Evolutionary conservation across 2,329 filamentous ascomycete species (phyloP), one percentile per base, ranked within the genome.

Genomic region (Fusarium falciforme): DNA sequence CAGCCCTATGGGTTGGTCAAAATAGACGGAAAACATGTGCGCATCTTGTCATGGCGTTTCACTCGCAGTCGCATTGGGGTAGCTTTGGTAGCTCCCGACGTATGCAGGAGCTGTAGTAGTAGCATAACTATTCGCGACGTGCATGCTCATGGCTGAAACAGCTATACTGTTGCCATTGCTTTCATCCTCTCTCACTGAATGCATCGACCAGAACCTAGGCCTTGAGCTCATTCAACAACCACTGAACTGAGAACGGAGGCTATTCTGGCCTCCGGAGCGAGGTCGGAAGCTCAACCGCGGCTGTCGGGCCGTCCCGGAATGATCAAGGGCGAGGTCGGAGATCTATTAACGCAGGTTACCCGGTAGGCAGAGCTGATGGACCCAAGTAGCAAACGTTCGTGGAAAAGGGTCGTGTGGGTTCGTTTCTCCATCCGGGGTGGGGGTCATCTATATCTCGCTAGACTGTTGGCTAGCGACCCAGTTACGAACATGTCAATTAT

Each of bases 21-120:
- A 74, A 76, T 76, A 77, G 72, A 77, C 60, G 61, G 33, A 64
- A 69, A 68, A 65, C 57, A 60, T 64, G 60, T 42, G 60, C 58
- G 60, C 49, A 61, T 62, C 40, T 58, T 38, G 61, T 58, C 4
- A 47, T 17, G 27, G 20, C 12, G 16, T 7, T 35, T 17, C 10
- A 61, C 42, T n/a, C 9, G 25, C 16, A 6, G 44, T 7, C 3
- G 8, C n/a, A 11, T 57, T 60, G n/a, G 38, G 12, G 38, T 38
- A 58, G 31, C 58, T 52, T 11, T 25, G 14, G n/a, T 17, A 57
- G 31, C 54, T 38, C 11, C 14, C 33, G 4, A 3, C 12, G 16
- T 27, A 57, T 57, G 54, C 31, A 57, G n/a, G 31, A 49, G 29
- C 33, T 57, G 33, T 20, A 57, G 33, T 17, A 14, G 42, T 29